Conservation (phyloP, 169 alveolate genomes). For the Plasmodium berghei region DNA sequence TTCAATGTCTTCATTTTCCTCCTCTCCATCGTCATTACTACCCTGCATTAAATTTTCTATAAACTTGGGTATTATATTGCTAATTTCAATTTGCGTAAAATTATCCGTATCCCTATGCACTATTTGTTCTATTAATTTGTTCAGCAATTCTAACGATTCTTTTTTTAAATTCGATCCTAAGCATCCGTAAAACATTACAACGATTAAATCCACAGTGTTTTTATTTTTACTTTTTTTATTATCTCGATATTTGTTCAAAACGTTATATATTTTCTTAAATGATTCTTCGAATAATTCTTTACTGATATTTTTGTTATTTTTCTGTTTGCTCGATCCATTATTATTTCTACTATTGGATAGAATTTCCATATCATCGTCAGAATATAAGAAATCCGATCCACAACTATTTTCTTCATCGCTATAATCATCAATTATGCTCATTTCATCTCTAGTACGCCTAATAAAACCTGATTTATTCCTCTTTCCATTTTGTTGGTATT, state of each 20-base stretch:
- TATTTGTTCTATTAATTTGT: conserved; percentile 64
- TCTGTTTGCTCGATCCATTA: neutral
- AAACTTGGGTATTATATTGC: conserved; percentile 69
- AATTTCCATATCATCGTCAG: neutral
- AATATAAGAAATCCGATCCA: neutral
- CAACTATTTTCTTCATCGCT: conserved; percentile 10
- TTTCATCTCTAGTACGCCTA: neutral
- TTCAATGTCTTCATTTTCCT: neutral
- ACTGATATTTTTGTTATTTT: conserved; percentile 28
- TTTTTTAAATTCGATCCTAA: conserved; percentile 54
- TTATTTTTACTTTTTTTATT: conserved; percentile 73
- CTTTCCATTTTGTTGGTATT: neutral
- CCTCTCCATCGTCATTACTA: conserved; percentile 15
- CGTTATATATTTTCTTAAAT: conserved; percentile 55
- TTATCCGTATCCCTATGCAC: conserved; percentile 60
- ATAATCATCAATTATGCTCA: neutral
- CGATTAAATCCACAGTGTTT: conserved; percentile 39
- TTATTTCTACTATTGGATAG: neutral
- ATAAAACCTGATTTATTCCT: neutral
- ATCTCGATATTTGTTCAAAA: conserved; percentile 52
- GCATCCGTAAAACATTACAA: conserved; percentile 73
- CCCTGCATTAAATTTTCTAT: conserved; percentile 63
- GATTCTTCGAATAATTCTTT: conserved; percentile 12
- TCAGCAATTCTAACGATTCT: conserved; percentile 48
- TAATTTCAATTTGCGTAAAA: conserved; percentile 77